A percentile compares a stretch with the other conserved stretches of the same genome.
These are phyloP conservation scores for Penicillium argentinense DNA, from an alignment of 495 filamentous ascomycete species.

Conservation along the genomic window DNA sequence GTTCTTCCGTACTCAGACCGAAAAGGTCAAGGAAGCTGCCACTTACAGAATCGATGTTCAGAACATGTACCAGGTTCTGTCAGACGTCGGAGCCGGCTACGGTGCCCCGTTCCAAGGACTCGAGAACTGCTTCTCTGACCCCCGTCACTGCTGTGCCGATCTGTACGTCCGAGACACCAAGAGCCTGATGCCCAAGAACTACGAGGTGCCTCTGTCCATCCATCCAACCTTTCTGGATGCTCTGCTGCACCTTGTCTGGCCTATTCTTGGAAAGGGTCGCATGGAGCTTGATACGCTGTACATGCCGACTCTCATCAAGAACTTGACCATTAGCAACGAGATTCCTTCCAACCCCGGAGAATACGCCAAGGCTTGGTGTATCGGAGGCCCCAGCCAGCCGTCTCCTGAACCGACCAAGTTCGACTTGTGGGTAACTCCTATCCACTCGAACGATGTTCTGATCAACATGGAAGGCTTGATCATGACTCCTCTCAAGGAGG, in stretches of 20 bases:
- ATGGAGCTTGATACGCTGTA: constrained; percentile 39
- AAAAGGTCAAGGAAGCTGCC: constrained; percentile 9
- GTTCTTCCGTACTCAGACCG: constrained; percentile 10
- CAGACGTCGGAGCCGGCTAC: constrained; percentile 24
- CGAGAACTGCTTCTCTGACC: constrained; percentile 22
- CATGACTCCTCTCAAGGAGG: constrained; percentile 34
- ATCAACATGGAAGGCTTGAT: constrained; percentile 32
- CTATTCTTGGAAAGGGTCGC: constrained; percentile 42
- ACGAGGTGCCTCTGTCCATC: constrained; percentile 23
- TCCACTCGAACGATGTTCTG: constrained; percentile 21
- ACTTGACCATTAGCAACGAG: constrained; percentile 22
- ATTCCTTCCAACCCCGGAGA: constrained; percentile 27
- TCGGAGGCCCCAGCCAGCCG: constrained; percentile 22
- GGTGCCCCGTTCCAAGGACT: constrained; percentile 22
- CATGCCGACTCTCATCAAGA: constrained; percentile 43
- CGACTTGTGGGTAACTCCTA: constrained; percentile 30
- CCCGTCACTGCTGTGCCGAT: constrained; percentile 20
- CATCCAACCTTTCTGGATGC: constrained; percentile 32
- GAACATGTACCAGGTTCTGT: constrained; percentile 25
- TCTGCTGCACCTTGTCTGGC: constrained; percentile 34
- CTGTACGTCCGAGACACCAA: constrained; percentile 26
- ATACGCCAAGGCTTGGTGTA: constrained; percentile 32
- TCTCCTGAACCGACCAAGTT: constrained; percentile 32
- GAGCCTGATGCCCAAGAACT: constrained; percentile 26
- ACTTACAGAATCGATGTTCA: constrained; percentile 19